These are phyloP conservation scores for Saturnispora galanensis DNA, from an alignment of 805 yeast species.

Conservation along the genomic window DNA sequence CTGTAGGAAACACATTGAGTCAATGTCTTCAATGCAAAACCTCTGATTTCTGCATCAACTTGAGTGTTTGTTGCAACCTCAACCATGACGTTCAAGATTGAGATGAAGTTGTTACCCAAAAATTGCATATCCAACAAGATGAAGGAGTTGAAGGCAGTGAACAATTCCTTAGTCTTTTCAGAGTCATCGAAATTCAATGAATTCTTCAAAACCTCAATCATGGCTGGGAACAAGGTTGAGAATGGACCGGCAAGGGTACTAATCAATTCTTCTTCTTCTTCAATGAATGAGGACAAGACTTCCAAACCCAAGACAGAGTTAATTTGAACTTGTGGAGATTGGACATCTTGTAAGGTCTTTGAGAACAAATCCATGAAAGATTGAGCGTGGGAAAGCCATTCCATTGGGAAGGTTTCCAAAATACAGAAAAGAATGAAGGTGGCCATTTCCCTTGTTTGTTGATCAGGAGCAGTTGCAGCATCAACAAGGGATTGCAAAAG, in stretches of 20 bases:
- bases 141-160: constrained; percentile 77
- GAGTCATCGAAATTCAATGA: constrained; percentile 63
- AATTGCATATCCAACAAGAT: constrained; percentile 67
- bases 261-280: constrained; percentile 43
- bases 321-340: constrained; percentile 65
- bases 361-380: constrained; percentile 67
- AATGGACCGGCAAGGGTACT: constrained; percentile 37
- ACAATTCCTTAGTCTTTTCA: constrained; percentile 62
- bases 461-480: constrained; percentile 44
- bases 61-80: constrained; percentile 60
- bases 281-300: constrained; percentile 55
- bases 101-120: constrained; percentile 64
- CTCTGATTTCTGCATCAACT: constrained; percentile 73
- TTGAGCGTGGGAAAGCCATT: constrained; percentile 45
- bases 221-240: constrained; percentile 59
- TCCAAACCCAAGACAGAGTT: constrained; percentile 77
- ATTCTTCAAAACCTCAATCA: constrained; percentile 73
- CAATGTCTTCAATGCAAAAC: constrained; percentile 75
- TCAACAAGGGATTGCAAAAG: constrained; percentile 61
- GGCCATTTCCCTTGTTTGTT: constrained; percentile 67
- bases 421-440: constrained; percentile 69
- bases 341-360: constrained; percentile 51
- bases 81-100: constrained; percentile 60
- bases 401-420: constrained; percentile 59
- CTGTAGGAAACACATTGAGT: constrained; percentile 71